phyloP scores from a whole-genome alignment of 495 filamentous ascomycete genomes.

The Penicillium odoratum region DNA sequence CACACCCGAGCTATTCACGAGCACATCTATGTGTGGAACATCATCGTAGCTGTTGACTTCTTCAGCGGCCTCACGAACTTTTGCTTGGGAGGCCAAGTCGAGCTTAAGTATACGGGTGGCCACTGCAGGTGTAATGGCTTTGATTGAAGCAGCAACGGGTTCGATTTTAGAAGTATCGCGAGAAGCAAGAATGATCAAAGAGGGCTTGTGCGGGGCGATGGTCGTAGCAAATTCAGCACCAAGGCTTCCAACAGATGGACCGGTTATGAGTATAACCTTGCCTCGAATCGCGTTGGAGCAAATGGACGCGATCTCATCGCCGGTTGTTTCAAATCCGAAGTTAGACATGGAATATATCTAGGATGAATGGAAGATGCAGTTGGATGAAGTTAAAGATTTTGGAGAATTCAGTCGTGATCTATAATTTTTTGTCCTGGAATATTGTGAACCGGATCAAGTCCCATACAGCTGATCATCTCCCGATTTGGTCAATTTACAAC shows the following conservation, averaged over 20 bases:
- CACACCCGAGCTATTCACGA: slow-evolving; percentile 73
- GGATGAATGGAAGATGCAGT: background rate
- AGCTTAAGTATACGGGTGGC: slow-evolving; percentile 37
- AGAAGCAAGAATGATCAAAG: slow-evolving; percentile 55
- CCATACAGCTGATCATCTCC: slow-evolving; percentile 5
- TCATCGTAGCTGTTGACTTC: slow-evolving; percentile 43
- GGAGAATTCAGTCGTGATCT: background rate
- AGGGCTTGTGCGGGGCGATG: slow-evolving; percentile 50
- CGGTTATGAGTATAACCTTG: slow-evolving; percentile 47
- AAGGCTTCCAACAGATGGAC: slow-evolving; percentile 46
- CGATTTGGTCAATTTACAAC: slow-evolving; percentile 3
- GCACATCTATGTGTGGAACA: slow-evolving; percentile 60
- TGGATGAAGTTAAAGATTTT: background rate
- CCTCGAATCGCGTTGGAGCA: slow-evolving; percentile 10
- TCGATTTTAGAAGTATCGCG: slow-evolving; percentile 43
- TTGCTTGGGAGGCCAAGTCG: slow-evolving; percentile 42
- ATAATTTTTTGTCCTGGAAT: background rate
- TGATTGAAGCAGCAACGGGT: slow-evolving; percentile 37
- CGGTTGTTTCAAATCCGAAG: slow-evolving; percentile 10
- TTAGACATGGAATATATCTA: background rate
- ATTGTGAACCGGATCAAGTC: background rate
- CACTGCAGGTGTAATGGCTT: slow-evolving; percentile 27
- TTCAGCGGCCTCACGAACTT: slow-evolving; percentile 49
- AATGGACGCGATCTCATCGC: slow-evolving; percentile 10
- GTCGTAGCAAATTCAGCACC: slow-evolving; percentile 47